A percentile compares a stretch with the other conserved stretches of the same genome.
phyloP scores from a whole-genome alignment of 192 early-diverging fungal genomes.

The Obelidium mucronatum region DNA sequence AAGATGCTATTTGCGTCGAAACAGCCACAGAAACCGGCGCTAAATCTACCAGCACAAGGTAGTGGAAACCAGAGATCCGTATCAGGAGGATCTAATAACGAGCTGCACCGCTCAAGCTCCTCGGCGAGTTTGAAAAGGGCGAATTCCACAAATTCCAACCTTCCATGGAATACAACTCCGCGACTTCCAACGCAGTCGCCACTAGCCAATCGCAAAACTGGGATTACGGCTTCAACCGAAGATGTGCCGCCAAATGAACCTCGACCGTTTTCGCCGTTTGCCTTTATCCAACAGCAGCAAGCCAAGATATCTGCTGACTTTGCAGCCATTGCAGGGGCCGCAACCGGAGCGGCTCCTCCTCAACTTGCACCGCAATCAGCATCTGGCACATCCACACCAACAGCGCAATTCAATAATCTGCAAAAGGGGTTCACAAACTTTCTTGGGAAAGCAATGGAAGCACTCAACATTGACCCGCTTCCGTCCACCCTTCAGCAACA shows the following conservation, averaged over 20 bases:
- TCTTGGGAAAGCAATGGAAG: slow-evolving; percentile 64
- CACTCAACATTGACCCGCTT: slow-evolving; percentile 7
- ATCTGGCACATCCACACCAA: slow-evolving; percentile 1
- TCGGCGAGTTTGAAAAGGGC: neutral
- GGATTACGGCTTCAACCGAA: neutral
- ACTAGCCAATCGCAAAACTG: neutral
- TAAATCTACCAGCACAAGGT: neutral
- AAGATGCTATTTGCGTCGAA: slow-evolving; percentile 4
- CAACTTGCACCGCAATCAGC: neutral
- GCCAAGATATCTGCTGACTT: slow-evolving; percentile 10
- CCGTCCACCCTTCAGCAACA: neutral
- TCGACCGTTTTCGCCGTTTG: slow-evolving; percentile 11
- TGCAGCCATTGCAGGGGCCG: neutral
- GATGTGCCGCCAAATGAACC: neutral
- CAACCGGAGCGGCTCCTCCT: neutral
- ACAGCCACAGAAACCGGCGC: neutral
- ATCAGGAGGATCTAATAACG: neutral
- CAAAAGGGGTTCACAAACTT: slow-evolving; percentile 28
- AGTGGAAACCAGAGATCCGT: neutral
- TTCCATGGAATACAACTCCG: neutral
- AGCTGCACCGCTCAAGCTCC: neutral
- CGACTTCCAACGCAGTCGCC: slow-evolving; percentile 9
- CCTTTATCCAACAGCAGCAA: slow-evolving; percentile 44
- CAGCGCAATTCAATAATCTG: slow-evolving; percentile 36
- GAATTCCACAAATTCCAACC: neutral